phyloP scores from a whole-genome alignment of 202 grass and related monocot species.

The Schoenoplectus triqueter region DNA sequence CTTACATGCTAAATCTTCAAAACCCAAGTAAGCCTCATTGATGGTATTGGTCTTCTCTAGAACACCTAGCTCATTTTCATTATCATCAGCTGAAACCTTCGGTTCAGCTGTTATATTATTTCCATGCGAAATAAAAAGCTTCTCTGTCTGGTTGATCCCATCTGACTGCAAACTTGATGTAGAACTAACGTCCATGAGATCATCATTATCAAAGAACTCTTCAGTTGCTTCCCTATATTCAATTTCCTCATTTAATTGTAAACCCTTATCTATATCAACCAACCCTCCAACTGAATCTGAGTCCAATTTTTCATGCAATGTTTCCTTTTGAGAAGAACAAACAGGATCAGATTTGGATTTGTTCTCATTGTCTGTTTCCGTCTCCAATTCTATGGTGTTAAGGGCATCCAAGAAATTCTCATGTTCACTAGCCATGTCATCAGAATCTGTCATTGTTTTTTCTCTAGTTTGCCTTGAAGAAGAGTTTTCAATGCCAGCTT shows the following conservation, averaged over 20 bases:
- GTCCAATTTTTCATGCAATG: not conserved
- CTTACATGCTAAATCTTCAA: constrained; percentile 65
- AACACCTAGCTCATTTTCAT: constrained; percentile 22
- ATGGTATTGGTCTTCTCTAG: not conserved
- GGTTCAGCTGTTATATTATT: constrained; percentile 24
- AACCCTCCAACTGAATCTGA: constrained; percentile 24
- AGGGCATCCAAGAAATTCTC: constrained; percentile 75
- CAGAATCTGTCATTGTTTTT: constrained; percentile 38
- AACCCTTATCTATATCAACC: constrained; percentile 12
- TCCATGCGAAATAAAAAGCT: not conserved
- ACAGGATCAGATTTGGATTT: constrained; percentile 42
- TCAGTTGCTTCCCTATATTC: constrained; percentile 46
- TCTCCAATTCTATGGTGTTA: constrained; percentile 61
- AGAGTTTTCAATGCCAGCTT: constrained; percentile 26
- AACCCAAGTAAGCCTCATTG: constrained; percentile 47
- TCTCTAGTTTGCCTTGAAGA: constrained; percentile 30
- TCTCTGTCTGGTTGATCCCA: constrained; percentile 9
- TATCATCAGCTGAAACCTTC: constrained; percentile 16
- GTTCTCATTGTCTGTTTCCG: constrained; percentile 46
- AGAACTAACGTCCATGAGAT: constrained; percentile 71
- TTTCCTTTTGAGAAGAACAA: constrained; percentile 29
- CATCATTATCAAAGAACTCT: constrained; percentile 57
- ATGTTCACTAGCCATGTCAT: constrained; percentile 69
- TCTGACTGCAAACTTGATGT: constrained; percentile 61
- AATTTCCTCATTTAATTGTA: constrained; percentile 42